Conservation (phyloP, 306 rosid genomes). For the Phaseolus lunatus region DNA sequence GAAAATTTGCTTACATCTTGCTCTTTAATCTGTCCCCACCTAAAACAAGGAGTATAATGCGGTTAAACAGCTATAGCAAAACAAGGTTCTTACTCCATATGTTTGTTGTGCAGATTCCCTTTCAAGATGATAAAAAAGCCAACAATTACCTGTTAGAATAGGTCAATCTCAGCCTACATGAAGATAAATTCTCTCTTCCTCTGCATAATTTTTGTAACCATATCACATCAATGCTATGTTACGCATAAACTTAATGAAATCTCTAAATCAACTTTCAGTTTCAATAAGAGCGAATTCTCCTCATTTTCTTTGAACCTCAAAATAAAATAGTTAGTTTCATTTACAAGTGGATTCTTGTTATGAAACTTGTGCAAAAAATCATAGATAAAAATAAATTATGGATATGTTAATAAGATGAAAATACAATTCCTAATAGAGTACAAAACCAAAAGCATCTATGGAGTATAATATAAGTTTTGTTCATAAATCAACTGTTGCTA, state of each 20-base stretch:
- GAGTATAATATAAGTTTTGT: background rate
- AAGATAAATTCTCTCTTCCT: slow-evolving; percentile 5
- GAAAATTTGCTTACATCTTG: slow-evolving; percentile 56
- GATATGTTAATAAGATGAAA: no score
- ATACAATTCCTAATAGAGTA: background rate
- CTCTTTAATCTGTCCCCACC: slow-evolving; percentile 76
- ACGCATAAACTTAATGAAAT: background rate
- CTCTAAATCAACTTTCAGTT: background rate
- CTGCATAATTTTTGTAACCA: background rate
- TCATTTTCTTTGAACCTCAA: slow-evolving; percentile 10
- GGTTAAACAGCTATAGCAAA: slow-evolving; percentile 40
- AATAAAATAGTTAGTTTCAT: background rate
- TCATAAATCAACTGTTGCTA: background rate
- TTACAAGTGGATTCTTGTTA: background rate
- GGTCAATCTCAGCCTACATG: background rate
- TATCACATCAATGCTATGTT: background rate
- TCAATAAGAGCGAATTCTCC: background rate
- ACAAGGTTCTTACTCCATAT: slow-evolving; percentile 9
- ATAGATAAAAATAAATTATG: no score
- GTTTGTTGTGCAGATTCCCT: slow-evolving; percentile 2
- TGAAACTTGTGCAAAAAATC: background rate
- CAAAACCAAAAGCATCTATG: background rate
- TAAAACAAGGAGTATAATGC: slow-evolving; percentile 49
- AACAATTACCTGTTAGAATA: background rate
- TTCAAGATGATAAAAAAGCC: slow-evolving; percentile 17